Evolutionary conservation across 129 eudicot genomes (phyloP), one percentile per base, ranked within the genome.

Genomic region (Lactuca sativa): DNA sequence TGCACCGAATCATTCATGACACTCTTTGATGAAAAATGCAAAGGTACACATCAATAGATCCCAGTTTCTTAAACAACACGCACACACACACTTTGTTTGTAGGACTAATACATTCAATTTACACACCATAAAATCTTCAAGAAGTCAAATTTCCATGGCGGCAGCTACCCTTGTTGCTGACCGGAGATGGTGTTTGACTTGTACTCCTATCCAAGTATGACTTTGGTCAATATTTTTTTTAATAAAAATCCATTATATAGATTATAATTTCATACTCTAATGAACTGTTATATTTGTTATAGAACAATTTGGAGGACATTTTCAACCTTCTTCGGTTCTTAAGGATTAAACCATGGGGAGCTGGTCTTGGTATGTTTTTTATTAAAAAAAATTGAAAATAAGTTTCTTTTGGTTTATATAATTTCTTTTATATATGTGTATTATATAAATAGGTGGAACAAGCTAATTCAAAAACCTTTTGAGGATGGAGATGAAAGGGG

Each of bases 401-500:
- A 44, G 0, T 44, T 3, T 34, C 37, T 34, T 34, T 34, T 25
- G n/a, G 52, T 4, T 69, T 25, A 52, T 21, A 34, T 41, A 14
- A 40, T 56, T 16, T 56, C 3, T 5, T 47, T 32, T 8, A 18
- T 38, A 3, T n/a, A 14, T 43, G 9, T 32, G 12, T 31, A 18
- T 47, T 4, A 10, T 13, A 4, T 60, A 21, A 59, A 15, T 72
- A 93, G 99, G 99, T 90, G 99, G 99, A 93, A 90, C 72, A 93
- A 90, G 64, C 84, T 93, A 47, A 84, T 93, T n/a, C 99, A 90
- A 68, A 93, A 90, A 77, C 99, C 99, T 65, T 93, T 85, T 59
- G 99, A 93, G 66, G 99, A 83, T 71, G 99, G 99, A 55, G 95
- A 93, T 78, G 99, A 80, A 56, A 85, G 99, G 74, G 99, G 97